Conservation (phyloP, 345 rosid species). For the Citrus inodora region DNA sequence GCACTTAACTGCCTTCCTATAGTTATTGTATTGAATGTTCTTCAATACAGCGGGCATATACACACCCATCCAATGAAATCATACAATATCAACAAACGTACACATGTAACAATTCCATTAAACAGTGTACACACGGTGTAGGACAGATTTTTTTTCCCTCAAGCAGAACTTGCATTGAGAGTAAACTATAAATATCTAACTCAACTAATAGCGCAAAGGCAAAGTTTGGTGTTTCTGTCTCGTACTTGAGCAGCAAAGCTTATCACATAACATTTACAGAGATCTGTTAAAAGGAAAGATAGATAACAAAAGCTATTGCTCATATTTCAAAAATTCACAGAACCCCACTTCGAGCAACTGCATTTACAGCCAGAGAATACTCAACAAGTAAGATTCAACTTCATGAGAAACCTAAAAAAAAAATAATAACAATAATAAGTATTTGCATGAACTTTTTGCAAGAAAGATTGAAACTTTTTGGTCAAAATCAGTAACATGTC, state of each 20-base stretch:
- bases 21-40: neutral
- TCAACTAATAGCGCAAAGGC: neutral
- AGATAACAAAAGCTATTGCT: neutral
- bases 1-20: neutral
- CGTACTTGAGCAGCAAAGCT: neutral
- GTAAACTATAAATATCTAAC: neutral
- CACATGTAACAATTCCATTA: neutral
- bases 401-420: neutral
- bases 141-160: neutral
- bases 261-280: slow-evolving; percentile 4
- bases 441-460: neutral
- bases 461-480: neutral
- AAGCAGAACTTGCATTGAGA: neutral
- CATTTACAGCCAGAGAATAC: neutral
- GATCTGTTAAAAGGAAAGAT: neutral
- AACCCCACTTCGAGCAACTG: neutral
- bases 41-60: neutral
- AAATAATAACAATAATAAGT: neutral
- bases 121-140: neutral
- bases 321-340: neutral
- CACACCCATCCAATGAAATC: neutral
- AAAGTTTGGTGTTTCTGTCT: neutral
- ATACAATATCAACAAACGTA: neutral
- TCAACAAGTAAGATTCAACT: neutral
- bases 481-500: neutral